phyloP scores from a whole-genome alignment of 805 yeast species.

The Kazachstania taianensis region DNA sequence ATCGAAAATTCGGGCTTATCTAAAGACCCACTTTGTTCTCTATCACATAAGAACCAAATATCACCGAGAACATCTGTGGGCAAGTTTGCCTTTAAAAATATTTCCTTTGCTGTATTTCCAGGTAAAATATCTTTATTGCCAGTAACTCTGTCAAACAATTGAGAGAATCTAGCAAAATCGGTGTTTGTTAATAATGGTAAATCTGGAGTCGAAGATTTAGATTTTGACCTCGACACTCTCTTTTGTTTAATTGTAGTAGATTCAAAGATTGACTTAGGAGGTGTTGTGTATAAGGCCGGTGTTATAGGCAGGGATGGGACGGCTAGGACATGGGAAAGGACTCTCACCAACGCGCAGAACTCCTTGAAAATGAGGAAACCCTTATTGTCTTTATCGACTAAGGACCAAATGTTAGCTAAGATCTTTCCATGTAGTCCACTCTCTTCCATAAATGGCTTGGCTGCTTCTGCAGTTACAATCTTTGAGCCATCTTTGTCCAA shows the following conservation, averaged over 20 bases:
- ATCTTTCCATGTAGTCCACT: conserved; percentile 70
- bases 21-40: conserved; percentile 60
- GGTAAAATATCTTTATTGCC: conserved; percentile 31
- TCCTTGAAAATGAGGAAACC: conserved; percentile 76
- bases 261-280: conserved; percentile 9
- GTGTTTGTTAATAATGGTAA: conserved; percentile 41
- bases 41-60: conserved; percentile 83
- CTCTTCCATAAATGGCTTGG: conserved; percentile 72
- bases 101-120: conserved; percentile 71
- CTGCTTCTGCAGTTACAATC: conserved; percentile 75
- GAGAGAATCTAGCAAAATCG: conserved; percentile 55
- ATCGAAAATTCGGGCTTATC: conserved; percentile 67
- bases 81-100: conserved; percentile 79
- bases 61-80: conserved; percentile 69
- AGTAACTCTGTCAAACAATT: conserved; percentile 56
- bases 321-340: conserved; percentile 86
- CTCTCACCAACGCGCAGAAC: conserved; percentile 76
- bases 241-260: not conserved
- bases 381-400: conserved; percentile 72
- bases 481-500: conserved; percentile 74
- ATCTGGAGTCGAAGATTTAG: conserved; percentile 20
- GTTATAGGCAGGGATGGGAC: conserved; percentile 34
- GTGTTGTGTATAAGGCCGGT: conserved; percentile 28
- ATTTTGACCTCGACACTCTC: conserved; percentile 7
- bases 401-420: conserved; percentile 85